Evolutionary conservation across 176 grass and related monocot species (phyloP).

Genomic region (Phragmites australis): DNA sequence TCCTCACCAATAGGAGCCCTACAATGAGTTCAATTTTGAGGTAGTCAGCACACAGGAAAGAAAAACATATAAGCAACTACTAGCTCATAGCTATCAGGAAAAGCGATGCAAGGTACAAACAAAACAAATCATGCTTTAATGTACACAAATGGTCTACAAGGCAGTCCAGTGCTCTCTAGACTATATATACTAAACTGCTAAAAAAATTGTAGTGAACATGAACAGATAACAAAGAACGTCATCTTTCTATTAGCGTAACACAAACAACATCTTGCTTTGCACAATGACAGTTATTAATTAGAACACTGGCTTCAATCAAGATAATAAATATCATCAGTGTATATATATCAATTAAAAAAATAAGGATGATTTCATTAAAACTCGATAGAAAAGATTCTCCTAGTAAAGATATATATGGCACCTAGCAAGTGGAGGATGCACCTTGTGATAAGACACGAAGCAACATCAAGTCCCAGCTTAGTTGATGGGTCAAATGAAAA

Average conservation of each 20-base stretch:
- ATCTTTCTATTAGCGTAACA: background rate
- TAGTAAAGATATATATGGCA: slow-evolving; percentile 5
- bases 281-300: background rate
- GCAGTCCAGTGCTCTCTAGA: background rate
- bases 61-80: slow-evolving; percentile 10
- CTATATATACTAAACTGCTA: background rate
- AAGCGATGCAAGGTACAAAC: background rate
- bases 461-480: slow-evolving; percentile 91
- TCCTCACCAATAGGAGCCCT: slow-evolving; percentile 92
- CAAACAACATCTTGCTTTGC: background rate
- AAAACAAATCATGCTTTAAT: background rate
- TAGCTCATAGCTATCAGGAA: slow-evolving; percentile 1
- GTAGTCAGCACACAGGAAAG: background rate
- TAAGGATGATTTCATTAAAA: background rate
- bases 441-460: slow-evolving; percentile 94
- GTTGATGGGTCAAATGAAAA: slow-evolving; percentile 88
- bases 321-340: background rate
- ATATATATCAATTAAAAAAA: background rate
- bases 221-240: background rate
- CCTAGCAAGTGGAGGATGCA: slow-evolving; percentile 33
- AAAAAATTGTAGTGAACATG: slow-evolving; percentile 8
- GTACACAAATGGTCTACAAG: background rate
- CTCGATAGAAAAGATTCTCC: background rate
- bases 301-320: slow-evolving; percentile 9
- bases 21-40: slow-evolving; percentile 32